Evolutionary conservation across 176 grass and related monocot genomes (phyloP), one percentile per base, ranked within the genome.

Genomic region (Oryza nivara): DNA sequence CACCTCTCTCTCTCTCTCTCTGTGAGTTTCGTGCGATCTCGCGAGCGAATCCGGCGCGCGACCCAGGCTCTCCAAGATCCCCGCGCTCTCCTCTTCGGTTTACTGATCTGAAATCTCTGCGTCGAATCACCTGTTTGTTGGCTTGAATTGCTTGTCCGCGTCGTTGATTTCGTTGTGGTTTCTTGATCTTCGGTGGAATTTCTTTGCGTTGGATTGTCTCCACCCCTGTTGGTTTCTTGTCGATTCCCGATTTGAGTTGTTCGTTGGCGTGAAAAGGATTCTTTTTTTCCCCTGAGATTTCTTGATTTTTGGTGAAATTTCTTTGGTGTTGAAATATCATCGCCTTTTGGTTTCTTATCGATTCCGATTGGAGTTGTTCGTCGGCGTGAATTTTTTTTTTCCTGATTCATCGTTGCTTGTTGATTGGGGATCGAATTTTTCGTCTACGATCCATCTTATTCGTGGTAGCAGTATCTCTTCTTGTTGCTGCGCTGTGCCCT

Each of bases 11-110:
- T 9, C 47, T 9, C 20, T 19, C 49, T 35, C 65, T 23, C 58
- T 11, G n/a, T 16, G 38, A 51, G 7, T 68, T 78, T 67, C 22
- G 58, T 67, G 58, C 66, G 65, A 35, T 72, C 80, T 35, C 63
- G 25, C 72, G 75, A 72, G 25, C 72, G 75, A 72, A 40, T 49
- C 72, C 61, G 35, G 26, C 84, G 68, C 20, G 82, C 48, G 76
- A 74, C 20, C 87, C 35, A 7, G 25, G 75, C 56, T 79, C 60
- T 78, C 16, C 22, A 36, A 48, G 45, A 72, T 34, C 86, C 49
- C 28, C 74, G 17, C 48, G 11, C 43, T 77, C 43, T 77, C 44
- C 60, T 64, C 26, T 70, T 4, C 17, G 28, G 16, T 54, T 67
- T 4, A 34, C 58, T 8, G 71, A 67, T 75, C 54, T 47, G 54